A percentile compares a stretch with the other conserved stretches of the same genome.
Evolutionary conservation across 2,329 filamentous ascomycete species (phyloP).

Genomic region (Pseudohalonectria lignicola): DNA sequence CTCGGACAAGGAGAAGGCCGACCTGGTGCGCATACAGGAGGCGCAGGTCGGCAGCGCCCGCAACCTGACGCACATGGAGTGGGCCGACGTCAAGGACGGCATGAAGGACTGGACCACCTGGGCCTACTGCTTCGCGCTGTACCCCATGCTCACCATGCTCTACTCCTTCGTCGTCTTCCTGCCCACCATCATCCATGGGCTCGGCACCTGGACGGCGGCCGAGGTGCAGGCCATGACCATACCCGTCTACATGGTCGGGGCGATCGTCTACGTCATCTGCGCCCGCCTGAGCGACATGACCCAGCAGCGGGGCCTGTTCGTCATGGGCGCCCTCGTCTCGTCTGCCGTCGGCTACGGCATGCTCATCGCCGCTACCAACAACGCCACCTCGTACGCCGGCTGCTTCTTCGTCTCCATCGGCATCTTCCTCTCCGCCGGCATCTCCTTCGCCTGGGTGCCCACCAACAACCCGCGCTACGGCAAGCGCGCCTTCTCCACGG

Average conservation of each 20-base stretch:
- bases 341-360: constrained; percentile 56
- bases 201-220: constrained; percentile 40
- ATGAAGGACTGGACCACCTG: constrained; percentile 30
- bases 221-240: constrained; percentile 52
- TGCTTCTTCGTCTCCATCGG: constrained; percentile 58
- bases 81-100: constrained; percentile 25
- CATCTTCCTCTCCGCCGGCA: constrained; percentile 45
- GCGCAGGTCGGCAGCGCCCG: constrained; percentile 1
- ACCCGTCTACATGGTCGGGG: constrained; percentile 51
- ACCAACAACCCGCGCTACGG: constrained; percentile 62
- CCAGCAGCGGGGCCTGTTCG: constrained; percentile 46
- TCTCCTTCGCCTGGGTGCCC: constrained; percentile 51
- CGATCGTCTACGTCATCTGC: constrained; percentile 36
- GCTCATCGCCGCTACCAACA: constrained; percentile 42
- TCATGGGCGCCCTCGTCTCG: constrained; percentile 51
- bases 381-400: constrained; percentile 51
- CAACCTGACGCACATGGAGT: constrained; percentile 1
- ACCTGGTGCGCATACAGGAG: constrained; percentile 14
- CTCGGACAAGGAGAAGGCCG: constrained; percentile 33
- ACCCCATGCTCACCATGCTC: constrained; percentile 44
- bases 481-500: constrained; percentile 57
- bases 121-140: constrained; percentile 50
- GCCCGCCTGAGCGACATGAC: constrained; percentile 51
- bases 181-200: constrained; percentile 52
- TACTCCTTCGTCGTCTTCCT: constrained; percentile 58